phyloP scores from a whole-genome alignment of 2,329 filamentous ascomycete genomes.

The Paraconiothyrium sp. region DNA sequence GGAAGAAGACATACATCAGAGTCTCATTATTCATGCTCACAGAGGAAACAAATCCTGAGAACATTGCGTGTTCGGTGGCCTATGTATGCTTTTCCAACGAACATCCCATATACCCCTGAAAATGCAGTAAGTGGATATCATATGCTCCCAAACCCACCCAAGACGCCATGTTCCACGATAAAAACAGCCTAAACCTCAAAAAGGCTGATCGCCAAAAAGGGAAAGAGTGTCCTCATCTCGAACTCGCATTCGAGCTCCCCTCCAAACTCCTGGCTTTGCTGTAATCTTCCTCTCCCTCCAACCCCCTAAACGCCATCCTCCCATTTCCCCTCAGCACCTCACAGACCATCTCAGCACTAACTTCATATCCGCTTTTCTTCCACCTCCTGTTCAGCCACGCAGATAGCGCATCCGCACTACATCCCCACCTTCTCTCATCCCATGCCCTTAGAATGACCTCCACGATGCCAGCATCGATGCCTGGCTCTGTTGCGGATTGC shows the following conservation, averaged over 20 bases:
- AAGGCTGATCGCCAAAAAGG: not conserved
- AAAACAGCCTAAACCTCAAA: not conserved
- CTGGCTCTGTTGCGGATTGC: conserved; percentile 36
- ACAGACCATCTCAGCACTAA: conserved; percentile 47
- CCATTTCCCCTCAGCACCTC: conserved; percentile 47
- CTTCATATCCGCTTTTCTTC: conserved; percentile 47
- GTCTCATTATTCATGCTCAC: not conserved
- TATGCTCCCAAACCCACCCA: conserved; percentile 6
- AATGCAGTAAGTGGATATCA: conserved; percentile 13
- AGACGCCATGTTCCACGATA: not conserved
- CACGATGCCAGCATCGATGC: conserved; percentile 46
- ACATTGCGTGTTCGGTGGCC: not conserved
- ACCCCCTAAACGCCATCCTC: conserved; percentile 45
- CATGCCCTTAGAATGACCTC: conserved; percentile 47
- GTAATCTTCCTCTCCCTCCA: conserved; percentile 46
- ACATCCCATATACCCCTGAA: not conserved
- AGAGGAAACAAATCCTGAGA: not conserved
- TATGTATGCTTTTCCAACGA: not conserved
- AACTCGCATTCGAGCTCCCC: not conserved
- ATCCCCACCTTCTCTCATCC: conserved; percentile 45
- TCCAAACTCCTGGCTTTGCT: conserved; percentile 18
- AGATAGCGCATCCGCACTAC: conserved; percentile 43
- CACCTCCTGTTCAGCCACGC: conserved; percentile 47
- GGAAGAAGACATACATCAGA: not conserved
- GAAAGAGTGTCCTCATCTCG: not conserved